phyloP scores from a whole-genome alignment of 805 yeast genomes.

The Tetrapisispora iriomotensis region DNA sequence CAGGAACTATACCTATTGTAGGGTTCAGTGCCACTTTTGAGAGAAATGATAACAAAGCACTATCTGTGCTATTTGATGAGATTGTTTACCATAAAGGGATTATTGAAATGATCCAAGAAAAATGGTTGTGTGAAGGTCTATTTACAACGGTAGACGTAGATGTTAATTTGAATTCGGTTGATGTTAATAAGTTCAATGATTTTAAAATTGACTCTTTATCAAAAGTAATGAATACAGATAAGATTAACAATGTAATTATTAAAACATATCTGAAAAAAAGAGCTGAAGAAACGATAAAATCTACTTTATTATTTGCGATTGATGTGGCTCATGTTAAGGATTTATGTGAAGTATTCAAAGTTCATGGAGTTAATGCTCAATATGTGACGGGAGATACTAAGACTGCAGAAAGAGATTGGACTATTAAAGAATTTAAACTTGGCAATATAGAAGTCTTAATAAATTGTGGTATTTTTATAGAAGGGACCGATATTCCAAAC shows the following conservation, averaged over 20 bases:
- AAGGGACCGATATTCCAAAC: slow-evolving; percentile 89
- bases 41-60: slow-evolving; percentile 57
- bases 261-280: slow-evolving; percentile 41
- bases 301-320: slow-evolving; percentile 72
- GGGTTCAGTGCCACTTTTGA: slow-evolving; percentile 88
- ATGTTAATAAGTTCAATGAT: slow-evolving; percentile 39
- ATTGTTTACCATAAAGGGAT: slow-evolving; percentile 63
- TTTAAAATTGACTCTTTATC: slow-evolving; percentile 45
- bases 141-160: slow-evolving; percentile 49
- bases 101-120: slow-evolving; percentile 53
- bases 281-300: slow-evolving; percentile 32
- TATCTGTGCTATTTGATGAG: slow-evolving; percentile 56
- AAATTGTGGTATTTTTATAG: slow-evolving; percentile 86
- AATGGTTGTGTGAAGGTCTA: slow-evolving; percentile 60
- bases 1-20: slow-evolving; percentile 41
- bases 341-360: slow-evolving; percentile 43
- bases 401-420: slow-evolving; percentile 38
- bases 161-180: slow-evolving; percentile 34
- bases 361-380: slow-evolving; percentile 57
- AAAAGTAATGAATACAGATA: slow-evolving; percentile 42
- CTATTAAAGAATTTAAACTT: slow-evolving; percentile 47
- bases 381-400: slow-evolving; percentile 62
- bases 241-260: slow-evolving; percentile 46
- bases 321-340: slow-evolving; percentile 56
- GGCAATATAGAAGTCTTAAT: slow-evolving; percentile 64